Conservation (phyloP, 2,329 filamentous ascomycete species). For the Coniochaeta sp. region DNA sequence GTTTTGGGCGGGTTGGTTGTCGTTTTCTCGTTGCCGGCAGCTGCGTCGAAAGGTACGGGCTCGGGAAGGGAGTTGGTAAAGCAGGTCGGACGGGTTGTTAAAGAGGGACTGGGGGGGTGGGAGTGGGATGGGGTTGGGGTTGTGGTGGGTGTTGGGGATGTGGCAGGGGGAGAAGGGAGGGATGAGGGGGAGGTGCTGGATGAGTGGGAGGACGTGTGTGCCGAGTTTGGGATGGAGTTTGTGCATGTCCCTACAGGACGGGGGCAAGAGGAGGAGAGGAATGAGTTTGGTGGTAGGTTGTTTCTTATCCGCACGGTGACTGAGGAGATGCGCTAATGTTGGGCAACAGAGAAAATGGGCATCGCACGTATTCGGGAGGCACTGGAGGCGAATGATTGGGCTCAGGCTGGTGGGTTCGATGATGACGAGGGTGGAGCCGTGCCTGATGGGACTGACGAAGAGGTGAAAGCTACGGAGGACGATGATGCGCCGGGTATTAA, state of each 20-base stretch:
- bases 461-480: no score
- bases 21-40: conserved; percentile 37
- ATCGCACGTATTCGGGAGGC: conserved; percentile 54
- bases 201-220: conserved; percentile 55
- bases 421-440: conserved; percentile 7
- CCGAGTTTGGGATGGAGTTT: conserved; percentile 54
- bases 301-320: not conserved
- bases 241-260: conserved; percentile 34
- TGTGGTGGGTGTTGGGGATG: conserved; percentile 44
- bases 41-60: no score
- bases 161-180: conserved; percentile 4
- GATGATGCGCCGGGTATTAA: conserved; percentile 26
- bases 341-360: conserved; percentile 47
- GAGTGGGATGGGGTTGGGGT: conserved; percentile 59
- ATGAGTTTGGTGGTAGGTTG: conserved; percentile 52
- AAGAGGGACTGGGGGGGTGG: conserved; percentile 51
- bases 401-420: conserved; percentile 12
- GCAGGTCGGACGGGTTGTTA: conserved; percentile 47
- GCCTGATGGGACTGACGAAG: no score
- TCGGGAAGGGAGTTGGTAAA: conserved; percentile 40
- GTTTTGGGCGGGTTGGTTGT: conserved; percentile 56
- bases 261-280: conserved; percentile 24
- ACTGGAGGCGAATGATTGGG: conserved; percentile 61
- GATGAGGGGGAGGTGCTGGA: conserved; percentile 34
- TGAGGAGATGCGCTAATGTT: no score